phyloP scores from a whole-genome alignment of 257 asterid species.

The Fraxinus cuspidata region DNA sequence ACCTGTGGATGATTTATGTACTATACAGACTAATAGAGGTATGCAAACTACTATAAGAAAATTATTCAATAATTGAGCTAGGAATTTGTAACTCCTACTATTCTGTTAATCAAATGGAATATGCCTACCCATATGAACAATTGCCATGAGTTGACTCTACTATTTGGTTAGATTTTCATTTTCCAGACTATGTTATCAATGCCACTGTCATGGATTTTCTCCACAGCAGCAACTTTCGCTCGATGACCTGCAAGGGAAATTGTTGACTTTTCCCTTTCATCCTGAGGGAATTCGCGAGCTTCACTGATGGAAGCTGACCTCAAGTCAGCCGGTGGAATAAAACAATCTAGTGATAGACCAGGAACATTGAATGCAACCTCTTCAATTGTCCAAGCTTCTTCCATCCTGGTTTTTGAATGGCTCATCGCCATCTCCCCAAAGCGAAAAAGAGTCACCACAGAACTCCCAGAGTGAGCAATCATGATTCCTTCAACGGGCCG shows the following conservation, averaged over 20 bases:
- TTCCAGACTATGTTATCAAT: not conserved
- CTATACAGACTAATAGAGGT: not conserved
- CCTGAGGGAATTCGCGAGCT: slow-evolving; percentile 16
- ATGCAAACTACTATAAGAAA: not conserved
- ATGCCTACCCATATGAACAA: not conserved
- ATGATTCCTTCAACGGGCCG: slow-evolving; percentile 27
- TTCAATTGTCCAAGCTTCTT: slow-evolving; percentile 28
- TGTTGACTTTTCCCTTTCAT: slow-evolving; percentile 8
- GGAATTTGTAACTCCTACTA: slow-evolving; percentile 1
- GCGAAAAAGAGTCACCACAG: slow-evolving; percentile 23
- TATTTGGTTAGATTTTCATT: not conserved
- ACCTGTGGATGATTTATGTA: not conserved
- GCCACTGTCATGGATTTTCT: not conserved
- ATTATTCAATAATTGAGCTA: not conserved
- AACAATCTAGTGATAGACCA: slow-evolving; percentile 24
- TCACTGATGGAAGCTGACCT: slow-evolving; percentile 21
- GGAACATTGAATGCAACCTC: slow-evolving; percentile 26
- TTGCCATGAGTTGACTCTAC: not conserved
- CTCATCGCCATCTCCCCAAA: slow-evolving; percentile 27
- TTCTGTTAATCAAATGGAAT: not conserved
- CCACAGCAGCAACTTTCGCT: slow-evolving; percentile 25
- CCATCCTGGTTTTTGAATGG: slow-evolving; percentile 26
- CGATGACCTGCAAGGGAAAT: slow-evolving; percentile 17
- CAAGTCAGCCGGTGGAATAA: slow-evolving; percentile 19
- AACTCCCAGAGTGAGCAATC: slow-evolving; percentile 27